Percentiles rank a stretch among this genome's conserved stretches.
Conservation (phyloP, 176 grass and related monocot species). For the Ampelocalamus luodianensis region DNA sequence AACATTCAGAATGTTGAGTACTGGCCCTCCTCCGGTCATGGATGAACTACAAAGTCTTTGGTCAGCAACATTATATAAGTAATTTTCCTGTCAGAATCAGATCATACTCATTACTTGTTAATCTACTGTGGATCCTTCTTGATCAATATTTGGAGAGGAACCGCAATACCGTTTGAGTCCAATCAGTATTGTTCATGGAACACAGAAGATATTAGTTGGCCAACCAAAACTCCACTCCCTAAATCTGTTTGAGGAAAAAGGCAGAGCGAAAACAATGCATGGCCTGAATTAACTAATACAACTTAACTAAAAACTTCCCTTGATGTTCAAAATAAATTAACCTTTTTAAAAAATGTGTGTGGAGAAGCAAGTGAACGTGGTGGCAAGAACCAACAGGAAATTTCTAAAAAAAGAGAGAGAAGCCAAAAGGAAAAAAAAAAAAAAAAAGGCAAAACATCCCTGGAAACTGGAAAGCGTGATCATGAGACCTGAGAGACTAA, state of each 20-base stretch:
- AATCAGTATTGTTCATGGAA: neutral
- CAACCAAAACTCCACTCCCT: neutral
- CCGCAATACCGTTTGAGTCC: neutral
- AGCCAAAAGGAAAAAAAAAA: neutral
- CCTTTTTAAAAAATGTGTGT: neutral
- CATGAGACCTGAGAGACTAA: neutral
- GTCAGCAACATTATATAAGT: neutral
- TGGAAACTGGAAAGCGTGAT: neutral
- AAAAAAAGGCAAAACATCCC: neutral
- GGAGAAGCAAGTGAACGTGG: constrained; percentile 32
- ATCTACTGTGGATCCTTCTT: neutral
- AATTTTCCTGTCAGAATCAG: neutral
- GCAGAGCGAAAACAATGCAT: neutral
- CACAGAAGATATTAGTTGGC: neutral
- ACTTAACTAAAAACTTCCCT: neutral
- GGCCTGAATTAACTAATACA: neutral
- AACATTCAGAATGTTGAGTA: neutral
- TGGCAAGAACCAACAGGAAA: constrained; percentile 12
- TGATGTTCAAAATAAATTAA: neutral
- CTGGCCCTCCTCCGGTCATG: neutral
- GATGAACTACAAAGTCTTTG: neutral
- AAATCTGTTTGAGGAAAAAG: neutral
- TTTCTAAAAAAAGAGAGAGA: neutral
- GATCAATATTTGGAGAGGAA: neutral
- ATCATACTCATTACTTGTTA: neutral